A percentile compares a stretch with the other conserved stretches of the same genome.
phyloP scores from a whole-genome alignment of 2,329 filamentous ascomycete species.

The Fusarium globosum region DNA sequence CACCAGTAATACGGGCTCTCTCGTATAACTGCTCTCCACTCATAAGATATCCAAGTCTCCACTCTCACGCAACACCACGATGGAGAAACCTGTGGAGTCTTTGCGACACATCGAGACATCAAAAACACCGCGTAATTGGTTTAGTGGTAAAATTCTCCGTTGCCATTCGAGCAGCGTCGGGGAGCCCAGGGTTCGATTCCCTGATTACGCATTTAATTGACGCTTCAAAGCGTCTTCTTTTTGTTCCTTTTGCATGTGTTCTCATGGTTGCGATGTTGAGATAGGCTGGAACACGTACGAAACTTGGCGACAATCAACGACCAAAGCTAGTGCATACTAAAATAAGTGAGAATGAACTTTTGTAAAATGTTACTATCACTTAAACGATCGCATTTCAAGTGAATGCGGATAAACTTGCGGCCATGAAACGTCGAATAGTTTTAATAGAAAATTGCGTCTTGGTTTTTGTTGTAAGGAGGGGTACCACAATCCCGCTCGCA shows the following conservation, averaged over 20 bases:
- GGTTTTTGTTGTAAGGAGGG: too few relatives aligned
- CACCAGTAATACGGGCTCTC: neutral
- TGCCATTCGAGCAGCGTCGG: neutral
- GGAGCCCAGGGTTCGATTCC: slow-evolving; percentile 2
- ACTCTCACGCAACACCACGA: neutral
- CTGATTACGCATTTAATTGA: neutral
- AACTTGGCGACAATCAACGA: neutral
- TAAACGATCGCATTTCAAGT: fast-evolving
- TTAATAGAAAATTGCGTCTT: neutral
- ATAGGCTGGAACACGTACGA: neutral
- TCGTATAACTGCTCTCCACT: neutral
- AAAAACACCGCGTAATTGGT: neutral
- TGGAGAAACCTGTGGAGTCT: neutral
- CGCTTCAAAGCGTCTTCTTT: neutral
- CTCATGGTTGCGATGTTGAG: neutral
- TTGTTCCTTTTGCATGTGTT: neutral
- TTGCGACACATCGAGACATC: neutral
- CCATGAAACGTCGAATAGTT: neutral
- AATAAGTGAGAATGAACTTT: fast-evolving
- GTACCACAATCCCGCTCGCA: too few relatives aligned
- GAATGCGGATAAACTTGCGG: neutral
- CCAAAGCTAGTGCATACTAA: neutral
- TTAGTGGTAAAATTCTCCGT: slow-evolving; percentile 7
- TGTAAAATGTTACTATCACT: fast-evolving
- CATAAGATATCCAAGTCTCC: neutral